These are phyloP conservation scores for Mrakia frigida DNA, from an alignment of 768 basidiomycete species.

Conservation along the genomic window DNA sequence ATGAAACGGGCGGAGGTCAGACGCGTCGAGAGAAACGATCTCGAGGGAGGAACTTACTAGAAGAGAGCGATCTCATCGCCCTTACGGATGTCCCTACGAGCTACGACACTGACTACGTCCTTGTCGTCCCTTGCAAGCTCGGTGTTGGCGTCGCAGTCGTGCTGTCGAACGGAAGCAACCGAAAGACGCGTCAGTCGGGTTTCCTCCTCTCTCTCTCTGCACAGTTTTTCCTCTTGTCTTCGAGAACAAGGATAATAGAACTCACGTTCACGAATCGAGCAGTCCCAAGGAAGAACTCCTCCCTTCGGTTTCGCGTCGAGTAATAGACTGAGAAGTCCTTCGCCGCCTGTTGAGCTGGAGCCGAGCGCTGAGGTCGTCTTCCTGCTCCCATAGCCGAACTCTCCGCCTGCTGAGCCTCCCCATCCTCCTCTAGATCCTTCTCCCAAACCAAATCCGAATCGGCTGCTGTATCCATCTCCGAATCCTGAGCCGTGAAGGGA, in stretches of 20 bases:
- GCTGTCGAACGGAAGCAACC: not conserved
- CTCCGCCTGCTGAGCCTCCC: not conserved
- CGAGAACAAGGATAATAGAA: not conserved
- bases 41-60: conserved; percentile 18
- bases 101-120: not conserved
- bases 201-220: not conserved
- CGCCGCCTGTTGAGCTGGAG: not conserved
- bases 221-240: not conserved
- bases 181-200: not conserved
- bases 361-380: not conserved
- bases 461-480: not conserved
- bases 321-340: conserved; percentile 16
- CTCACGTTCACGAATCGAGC: conserved; percentile 25
- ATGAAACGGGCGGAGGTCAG: not conserved
- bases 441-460: not conserved
- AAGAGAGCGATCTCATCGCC: conserved; percentile 22
- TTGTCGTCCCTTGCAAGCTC: not conserved
- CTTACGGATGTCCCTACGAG: not conserved
- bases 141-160: conserved; percentile 17
- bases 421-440: not conserved
- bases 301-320: not conserved
- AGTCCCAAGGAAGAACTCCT: conserved; percentile 15
- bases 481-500: not conserved
- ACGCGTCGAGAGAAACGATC: not conserved
- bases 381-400: not conserved